Evolutionary conservation across 2,329 filamentous ascomycete genomes (phyloP).

Genomic region (Sporothrix phasma): DNA sequence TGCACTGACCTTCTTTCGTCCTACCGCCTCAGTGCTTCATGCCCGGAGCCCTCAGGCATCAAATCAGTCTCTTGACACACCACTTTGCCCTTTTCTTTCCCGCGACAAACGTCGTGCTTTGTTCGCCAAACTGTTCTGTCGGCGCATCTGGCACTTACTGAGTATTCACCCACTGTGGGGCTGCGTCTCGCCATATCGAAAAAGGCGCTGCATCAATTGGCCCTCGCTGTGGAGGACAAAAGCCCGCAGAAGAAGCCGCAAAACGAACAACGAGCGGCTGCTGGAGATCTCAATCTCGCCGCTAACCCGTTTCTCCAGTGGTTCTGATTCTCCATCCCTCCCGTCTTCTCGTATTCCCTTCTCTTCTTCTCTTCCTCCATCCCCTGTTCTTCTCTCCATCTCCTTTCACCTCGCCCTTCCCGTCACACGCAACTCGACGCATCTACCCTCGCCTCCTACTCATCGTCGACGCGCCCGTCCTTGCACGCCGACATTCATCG

Average conservation of each 20-base stretch:
- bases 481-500: not conserved
- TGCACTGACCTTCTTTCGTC: not conserved
- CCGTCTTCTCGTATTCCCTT: not conserved
- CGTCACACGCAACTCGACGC: not conserved
- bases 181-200: not conserved
- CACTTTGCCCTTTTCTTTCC: not conserved
- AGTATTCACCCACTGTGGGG: slow-evolving; percentile 10
- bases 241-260: not conserved
- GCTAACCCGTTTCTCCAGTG: slow-evolving; percentile 1
- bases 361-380: not conserved
- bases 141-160: not conserved
- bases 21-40: too few species aligned
- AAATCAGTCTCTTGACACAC: not conserved
- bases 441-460: too few species aligned
- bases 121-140: not conserved
- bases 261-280: too few species aligned
- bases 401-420: not conserved
- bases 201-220: slow-evolving; percentile 2
- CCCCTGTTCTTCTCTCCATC: not conserved
- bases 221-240: slow-evolving; percentile 1
- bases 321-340: not conserved
- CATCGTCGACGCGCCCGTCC: not conserved
- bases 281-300: slow-evolving; percentile 3
- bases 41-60: too few species aligned
- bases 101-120: not conserved